phyloP scores from a whole-genome alignment of 2,329 filamentous ascomycete species.

The Neofusicoccum sp. region DNA sequence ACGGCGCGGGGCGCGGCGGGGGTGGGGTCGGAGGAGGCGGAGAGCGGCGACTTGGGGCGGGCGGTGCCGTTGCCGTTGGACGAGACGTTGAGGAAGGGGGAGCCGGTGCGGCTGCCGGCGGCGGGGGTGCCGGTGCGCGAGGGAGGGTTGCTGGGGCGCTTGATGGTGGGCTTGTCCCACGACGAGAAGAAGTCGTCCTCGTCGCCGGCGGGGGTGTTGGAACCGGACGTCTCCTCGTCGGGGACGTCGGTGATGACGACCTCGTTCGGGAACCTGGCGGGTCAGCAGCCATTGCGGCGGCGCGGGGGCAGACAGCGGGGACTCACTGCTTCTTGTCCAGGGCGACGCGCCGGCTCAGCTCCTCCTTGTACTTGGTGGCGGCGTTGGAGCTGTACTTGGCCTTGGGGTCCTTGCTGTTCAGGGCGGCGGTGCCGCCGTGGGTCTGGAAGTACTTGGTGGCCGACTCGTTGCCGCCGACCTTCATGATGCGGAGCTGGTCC shows the following conservation, averaged over 20 bases:
- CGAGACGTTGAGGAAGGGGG: constrained; percentile 80
- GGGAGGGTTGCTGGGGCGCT: constrained; percentile 88
- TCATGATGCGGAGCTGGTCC: constrained; percentile 96
- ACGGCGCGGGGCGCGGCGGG: constrained; percentile 65
- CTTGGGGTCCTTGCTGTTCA: constrained; percentile 95
- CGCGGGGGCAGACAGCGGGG: constrained; percentile 12
- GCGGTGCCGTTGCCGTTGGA: constrained; percentile 60
- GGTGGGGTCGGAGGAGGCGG: constrained; percentile 50
- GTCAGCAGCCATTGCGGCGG: constrained; percentile 23
- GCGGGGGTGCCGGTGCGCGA: constrained; percentile 87
- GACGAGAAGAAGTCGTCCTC: constrained; percentile 98
- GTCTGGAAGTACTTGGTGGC: constrained; percentile 98
- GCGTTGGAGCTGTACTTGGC: constrained; percentile 92
- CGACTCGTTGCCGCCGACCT: constrained; percentile 96
- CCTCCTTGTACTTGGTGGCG: constrained; percentile 98
- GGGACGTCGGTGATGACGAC: constrained; percentile 77
- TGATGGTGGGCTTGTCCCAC: constrained; percentile 97
- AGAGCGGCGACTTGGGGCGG: constrained; percentile 80
- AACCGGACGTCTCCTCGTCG: constrained; percentile 58
- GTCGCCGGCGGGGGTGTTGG: constrained; percentile 76
- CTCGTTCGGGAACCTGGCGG: constrained; percentile 71
- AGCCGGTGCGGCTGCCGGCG: constrained; percentile 74
- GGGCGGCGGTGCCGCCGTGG: constrained; percentile 87
- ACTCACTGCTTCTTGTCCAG: constrained; percentile 81
- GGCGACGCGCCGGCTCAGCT: constrained; percentile 81